Base-by-base conservation (phyloP, 2,329 filamentous ascomycete genomes). In the Curvularia lunata region DNA sequence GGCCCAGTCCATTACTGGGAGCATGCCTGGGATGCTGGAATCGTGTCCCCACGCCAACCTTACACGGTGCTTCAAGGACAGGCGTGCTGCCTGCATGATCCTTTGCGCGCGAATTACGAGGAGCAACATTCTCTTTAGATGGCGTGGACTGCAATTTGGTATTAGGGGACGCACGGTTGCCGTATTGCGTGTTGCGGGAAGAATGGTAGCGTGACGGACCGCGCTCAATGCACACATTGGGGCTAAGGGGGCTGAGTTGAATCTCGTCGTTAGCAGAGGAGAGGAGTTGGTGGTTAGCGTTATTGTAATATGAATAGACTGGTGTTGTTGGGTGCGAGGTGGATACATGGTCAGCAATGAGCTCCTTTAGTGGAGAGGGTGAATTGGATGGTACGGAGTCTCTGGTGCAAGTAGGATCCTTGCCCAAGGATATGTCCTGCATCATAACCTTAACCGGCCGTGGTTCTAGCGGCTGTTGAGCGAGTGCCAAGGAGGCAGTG, bases 151-250 rank as follows among this genome's bases (percentile, higher is more conserved):
- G 34, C 1, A 23, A 9, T 18, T 21, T 34, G 12, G 47, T 25
- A 25, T 6, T 25, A 34, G 42, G 47, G 9, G 47, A 49, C 1
- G 32, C 32, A 16, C 32, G 16, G 10, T 18, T 34, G 16, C 6
- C 12, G 5, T 12, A 16, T 21, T n/a, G 32, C n/a, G 23, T 18
- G n/a, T 49, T 40, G n/a, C 47, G 51, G 3, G 45, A 25, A 10
- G 46, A 48, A 19, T 52, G 65, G 34, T 70, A 54, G 2, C 63
- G 64, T 7, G 64, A 60, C 4, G 71, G 63, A 1, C 70, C 72
- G 25, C 72, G 71, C 52, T 70, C 66, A 42, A 67, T 62, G 37
- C 71, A 74, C 2, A 74, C 67, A 43, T 74, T 71, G 12, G 72
- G 68, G 41, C 68, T 74, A 2, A 74, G 61, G 10, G 62, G 65